Base-by-base conservation (phyloP, 1,139 yeast species). In the Protomyces pachydermus region DNA sequence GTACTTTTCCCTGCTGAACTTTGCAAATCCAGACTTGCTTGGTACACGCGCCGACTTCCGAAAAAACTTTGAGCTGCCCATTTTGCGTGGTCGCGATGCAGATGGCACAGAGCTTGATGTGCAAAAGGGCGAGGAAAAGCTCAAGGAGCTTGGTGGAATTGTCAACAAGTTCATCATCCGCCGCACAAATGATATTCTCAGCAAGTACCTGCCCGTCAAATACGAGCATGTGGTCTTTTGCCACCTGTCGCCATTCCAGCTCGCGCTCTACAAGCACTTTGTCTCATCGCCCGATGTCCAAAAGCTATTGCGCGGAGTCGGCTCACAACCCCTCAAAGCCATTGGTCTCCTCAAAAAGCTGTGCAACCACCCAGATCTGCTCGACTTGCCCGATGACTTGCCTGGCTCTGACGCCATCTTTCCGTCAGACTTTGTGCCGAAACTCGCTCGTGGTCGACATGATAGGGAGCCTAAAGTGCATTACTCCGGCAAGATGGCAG, bases 201-300 rank as follows among this genome's bases (percentile, higher is more conserved):
- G 97, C 53, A 93, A 93, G 75, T 93, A 93, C 72, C 79, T 93
- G 65, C 98, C 98, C 0, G 89, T 95, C 69, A 93, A 93, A 74
- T 91, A 91, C 74, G 99, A 93, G 74, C 96, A 93, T 74, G 98
- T 93, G 52, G 86, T 93, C 16, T 93, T 93, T 74, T 91, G 95
- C 65, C 87, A 86, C 37, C 78, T 93, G 65, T 82, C 95, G 1
- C 91, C 91, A 0, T 81, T 91, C 77, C 99, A 93, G 74, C 78
- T 79, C 64, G 75, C 80, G 1, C 74, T 93, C 1, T 93, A 93
- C 72, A 79, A 83, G 65, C 87, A 87, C 71, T 89, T 89, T 70
- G 82, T 91, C 60, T 83, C 88, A 5, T 87, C 96, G 1, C 91
- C 95, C 0, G 95, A 87, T 61, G 87, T 90, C 68, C 83, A 81